These are phyloP conservation scores for Yarrowia sp. DNA, from an alignment of 805 yeast species.

Conservation along the genomic window DNA sequence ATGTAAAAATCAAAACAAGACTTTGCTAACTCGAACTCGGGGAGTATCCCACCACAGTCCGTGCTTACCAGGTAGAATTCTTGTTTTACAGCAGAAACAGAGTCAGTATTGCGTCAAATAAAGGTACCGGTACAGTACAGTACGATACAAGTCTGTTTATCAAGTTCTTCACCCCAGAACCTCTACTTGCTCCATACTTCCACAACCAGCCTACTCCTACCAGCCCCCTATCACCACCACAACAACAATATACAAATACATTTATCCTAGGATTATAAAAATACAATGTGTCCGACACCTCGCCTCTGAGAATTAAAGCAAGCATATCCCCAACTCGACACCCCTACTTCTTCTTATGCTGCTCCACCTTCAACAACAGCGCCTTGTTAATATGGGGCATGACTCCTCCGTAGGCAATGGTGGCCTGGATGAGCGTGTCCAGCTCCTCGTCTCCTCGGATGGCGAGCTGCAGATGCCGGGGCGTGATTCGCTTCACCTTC, in stretches of 20 bases:
- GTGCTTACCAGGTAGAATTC: too few species aligned
- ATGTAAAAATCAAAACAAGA: too few species aligned
- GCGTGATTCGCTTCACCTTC: slow-evolving; percentile 94
- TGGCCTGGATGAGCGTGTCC: slow-evolving; percentile 82
- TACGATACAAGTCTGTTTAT: too few species aligned
- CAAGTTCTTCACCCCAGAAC: too few species aligned
- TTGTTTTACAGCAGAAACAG: too few species aligned
- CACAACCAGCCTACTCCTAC: background rate
- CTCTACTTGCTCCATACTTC: background rate
- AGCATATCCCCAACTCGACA: too few species aligned
- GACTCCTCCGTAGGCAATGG: slow-evolving; percentile 98
- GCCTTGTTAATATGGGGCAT: slow-evolving; percentile 90
- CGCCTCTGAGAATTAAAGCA: too few species aligned
- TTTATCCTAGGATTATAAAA: slow-evolving; percentile 3
- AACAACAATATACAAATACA: slow-evolving; percentile 14
- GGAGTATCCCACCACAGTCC: too few species aligned
- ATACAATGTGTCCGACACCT: slow-evolving; percentile 6
- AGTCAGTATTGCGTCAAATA: too few species aligned
- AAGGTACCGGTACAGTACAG: too few species aligned
- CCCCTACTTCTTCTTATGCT: slow-evolving; percentile 39
- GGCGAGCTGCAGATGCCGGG: slow-evolving; percentile 94
- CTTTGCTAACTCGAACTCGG: too few species aligned
- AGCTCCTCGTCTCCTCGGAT: slow-evolving; percentile 98
- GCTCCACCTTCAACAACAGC: slow-evolving; percentile 69
- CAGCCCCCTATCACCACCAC: background rate